Percentiles rank a stretch among this genome's conserved stretches.
These are phyloP conservation scores for Ceriops zippeliana DNA, from an alignment of 345 rosid species.

Conservation along the genomic window DNA sequence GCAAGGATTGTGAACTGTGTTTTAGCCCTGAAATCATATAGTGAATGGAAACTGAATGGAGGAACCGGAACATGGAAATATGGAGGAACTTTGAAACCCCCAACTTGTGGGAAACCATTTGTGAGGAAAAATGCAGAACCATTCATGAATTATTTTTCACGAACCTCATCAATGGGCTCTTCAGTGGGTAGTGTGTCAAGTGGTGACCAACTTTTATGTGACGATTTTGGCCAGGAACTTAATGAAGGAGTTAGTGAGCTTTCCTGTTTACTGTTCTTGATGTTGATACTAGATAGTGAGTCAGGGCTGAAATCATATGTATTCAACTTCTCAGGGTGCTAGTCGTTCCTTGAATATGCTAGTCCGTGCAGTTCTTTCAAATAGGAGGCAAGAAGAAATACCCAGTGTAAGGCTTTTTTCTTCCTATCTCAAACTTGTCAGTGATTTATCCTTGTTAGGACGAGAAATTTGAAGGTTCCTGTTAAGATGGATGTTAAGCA, in stretches of 20 bases:
- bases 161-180: slow-evolving; percentile 10
- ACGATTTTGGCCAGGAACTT: slow-evolving; percentile 10
- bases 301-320: not conserved
- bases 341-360: slow-evolving; percentile 24
- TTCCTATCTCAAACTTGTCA: not conserved
- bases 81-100: slow-evolving; percentile 19
- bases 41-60: slow-evolving; percentile 33
- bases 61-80: slow-evolving; percentile 31
- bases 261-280: not conserved
- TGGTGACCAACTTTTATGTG: slow-evolving; percentile 10
- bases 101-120: slow-evolving; percentile 18
- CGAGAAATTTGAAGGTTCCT: not conserved
- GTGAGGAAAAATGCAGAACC: slow-evolving; percentile 16
- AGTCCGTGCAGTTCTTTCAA: slow-evolving; percentile 25
- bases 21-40: slow-evolving; percentile 31
- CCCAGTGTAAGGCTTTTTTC: slow-evolving; percentile 24
- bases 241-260: slow-evolving; percentile 25
- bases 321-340: slow-evolving; percentile 11
- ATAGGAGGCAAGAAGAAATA: slow-evolving; percentile 29
- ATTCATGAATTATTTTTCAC: slow-evolving; percentile 16
- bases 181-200: slow-evolving; percentile 6
- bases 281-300: not conserved
- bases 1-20: slow-evolving; percentile 29
- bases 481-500: not conserved
- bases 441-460: not conserved